These are phyloP conservation scores for Wickerhamiella allomyrinae DNA, from an alignment of 805 yeast species.

Conservation along the genomic window DNA sequence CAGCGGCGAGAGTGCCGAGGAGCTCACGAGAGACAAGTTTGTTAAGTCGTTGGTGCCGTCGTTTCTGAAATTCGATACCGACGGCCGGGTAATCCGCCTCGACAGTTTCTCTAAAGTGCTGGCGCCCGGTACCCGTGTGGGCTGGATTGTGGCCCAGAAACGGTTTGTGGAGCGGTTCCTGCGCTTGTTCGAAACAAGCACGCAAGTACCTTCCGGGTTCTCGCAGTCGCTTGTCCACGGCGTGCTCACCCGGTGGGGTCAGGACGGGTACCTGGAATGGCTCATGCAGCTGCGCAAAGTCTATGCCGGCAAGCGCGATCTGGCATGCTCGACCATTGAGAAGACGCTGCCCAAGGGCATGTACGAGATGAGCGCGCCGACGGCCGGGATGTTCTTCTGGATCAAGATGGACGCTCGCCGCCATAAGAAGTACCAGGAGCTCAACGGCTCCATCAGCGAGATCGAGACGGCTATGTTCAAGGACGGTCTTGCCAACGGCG, in stretches of 20 bases:
- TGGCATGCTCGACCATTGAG: conserved; percentile 60
- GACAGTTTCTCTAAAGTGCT: conserved; percentile 85
- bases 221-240: conserved; percentile 59
- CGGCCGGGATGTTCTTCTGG: conserved; percentile 42
- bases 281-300: conserved; percentile 56
- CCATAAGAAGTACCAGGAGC: conserved; percentile 32
- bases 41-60: conserved; percentile 56
- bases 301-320: conserved; percentile 79
- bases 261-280: conserved; percentile 79
- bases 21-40: conserved; percentile 47
- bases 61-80: conserved; percentile 58
- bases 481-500: conserved; percentile 22
- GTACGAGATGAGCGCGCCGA: conserved; percentile 29
- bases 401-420: conserved; percentile 37
- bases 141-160: conserved; percentile 75
- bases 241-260: conserved; percentile 77
- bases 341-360: conserved; percentile 37
- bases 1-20: conserved; percentile 17
- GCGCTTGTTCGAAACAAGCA: conserved; percentile 64
- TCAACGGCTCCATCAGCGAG: conserved; percentile 16
- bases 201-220: conserved; percentile 73
- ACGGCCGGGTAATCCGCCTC: conserved; percentile 79
- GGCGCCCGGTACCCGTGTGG: conserved; percentile 82
- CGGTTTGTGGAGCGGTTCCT: conserved; percentile 47
- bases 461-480: conserved; percentile 26